phyloP scores from a whole-genome alignment of 192 early-diverging fungal species.

The Rhizoclosmatium globosum region DNA sequence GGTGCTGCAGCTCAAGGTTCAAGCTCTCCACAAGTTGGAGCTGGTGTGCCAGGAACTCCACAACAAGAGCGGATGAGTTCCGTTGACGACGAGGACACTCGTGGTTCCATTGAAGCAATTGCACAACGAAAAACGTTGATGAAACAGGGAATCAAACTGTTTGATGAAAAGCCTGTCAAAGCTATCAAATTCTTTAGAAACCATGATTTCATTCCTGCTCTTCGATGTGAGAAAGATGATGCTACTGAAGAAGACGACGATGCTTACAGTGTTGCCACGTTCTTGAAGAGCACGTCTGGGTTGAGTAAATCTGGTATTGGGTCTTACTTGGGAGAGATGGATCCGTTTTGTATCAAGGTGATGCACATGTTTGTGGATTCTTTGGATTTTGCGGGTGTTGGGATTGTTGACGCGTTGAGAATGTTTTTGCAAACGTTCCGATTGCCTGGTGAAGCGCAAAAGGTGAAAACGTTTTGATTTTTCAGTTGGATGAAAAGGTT shows the following conservation, averaged over 20 bases:
- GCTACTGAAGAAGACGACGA: constrained; percentile 27
- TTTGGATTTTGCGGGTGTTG: constrained; percentile 60
- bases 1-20: neutral
- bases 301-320: constrained; percentile 66
- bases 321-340: constrained; percentile 66
- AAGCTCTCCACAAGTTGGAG: neutral
- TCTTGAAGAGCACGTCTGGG: constrained; percentile 52
- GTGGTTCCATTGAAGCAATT: constrained; percentile 49
- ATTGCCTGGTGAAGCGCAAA: constrained; percentile 72
- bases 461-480: constrained; percentile 32
- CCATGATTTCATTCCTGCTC: constrained; percentile 51
- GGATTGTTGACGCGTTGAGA: constrained; percentile 65
- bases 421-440: constrained; percentile 67
- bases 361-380: constrained; percentile 70
- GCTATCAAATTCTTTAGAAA: constrained; percentile 58
- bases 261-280: constrained; percentile 52
- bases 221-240: neutral
- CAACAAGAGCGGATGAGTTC: neutral
- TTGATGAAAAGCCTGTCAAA: constrained; percentile 62
- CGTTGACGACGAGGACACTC: constrained; percentile 7
- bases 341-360: constrained; percentile 58
- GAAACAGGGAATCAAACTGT: constrained; percentile 52
- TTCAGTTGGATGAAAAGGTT: neutral
- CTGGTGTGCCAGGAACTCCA: neutral
- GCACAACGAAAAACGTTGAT: constrained; percentile 58